These are phyloP conservation scores for Coemansia sp. DNA, from an alignment of 192 early-diverging fungal genomes.

Conservation along the genomic window DNA sequence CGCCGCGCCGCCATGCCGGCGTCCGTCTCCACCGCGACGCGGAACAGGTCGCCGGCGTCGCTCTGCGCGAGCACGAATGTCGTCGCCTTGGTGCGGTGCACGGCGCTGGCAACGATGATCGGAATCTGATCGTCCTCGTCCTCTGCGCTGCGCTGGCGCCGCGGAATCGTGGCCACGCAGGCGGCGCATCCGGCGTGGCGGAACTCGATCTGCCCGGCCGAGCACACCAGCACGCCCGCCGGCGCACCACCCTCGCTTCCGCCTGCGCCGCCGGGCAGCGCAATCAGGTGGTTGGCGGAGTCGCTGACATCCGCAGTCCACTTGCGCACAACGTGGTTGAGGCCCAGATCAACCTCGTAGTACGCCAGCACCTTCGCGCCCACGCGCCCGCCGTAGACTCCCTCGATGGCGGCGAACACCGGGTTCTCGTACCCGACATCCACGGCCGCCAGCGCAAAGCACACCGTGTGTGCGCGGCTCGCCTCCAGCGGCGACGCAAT, in stretches of 20 bases:
- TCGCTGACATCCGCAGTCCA: slow-evolving; percentile 84
- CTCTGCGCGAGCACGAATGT: slow-evolving; percentile 93
- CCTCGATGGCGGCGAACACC: slow-evolving; percentile 92
- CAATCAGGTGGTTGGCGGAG: slow-evolving; percentile 79
- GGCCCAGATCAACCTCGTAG: slow-evolving; percentile 96
- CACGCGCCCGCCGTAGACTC: slow-evolving; percentile 75
- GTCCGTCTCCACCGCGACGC: slow-evolving; percentile 83
- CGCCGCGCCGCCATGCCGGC: slow-evolving; percentile 58
- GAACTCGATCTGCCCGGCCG: slow-evolving; percentile 87
- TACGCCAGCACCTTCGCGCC: slow-evolving; percentile 64
- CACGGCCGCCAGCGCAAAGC: slow-evolving; percentile 80
- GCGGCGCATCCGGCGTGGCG: slow-evolving; percentile 64
- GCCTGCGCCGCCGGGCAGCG: slow-evolving; percentile 76
- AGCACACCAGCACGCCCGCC: slow-evolving; percentile 95
- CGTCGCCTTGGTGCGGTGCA: slow-evolving; percentile 84
- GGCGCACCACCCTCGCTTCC: slow-evolving; percentile 63
- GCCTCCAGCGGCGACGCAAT: slow-evolving; percentile 97
- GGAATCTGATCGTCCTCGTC: slow-evolving; percentile 67
- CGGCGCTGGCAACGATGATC: slow-evolving; percentile 80
- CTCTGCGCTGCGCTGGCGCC: slow-evolving; percentile 63
- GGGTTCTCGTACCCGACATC: slow-evolving; percentile 99
- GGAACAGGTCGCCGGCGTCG: slow-evolving; percentile 93
- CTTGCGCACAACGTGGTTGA: slow-evolving; percentile 98
- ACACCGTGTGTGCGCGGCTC: slow-evolving; percentile 75
- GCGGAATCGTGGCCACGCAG: slow-evolving; percentile 76